phyloP scores from a whole-genome alignment of 306 rosid species.

The Pyrus bretschneideri region DNA sequence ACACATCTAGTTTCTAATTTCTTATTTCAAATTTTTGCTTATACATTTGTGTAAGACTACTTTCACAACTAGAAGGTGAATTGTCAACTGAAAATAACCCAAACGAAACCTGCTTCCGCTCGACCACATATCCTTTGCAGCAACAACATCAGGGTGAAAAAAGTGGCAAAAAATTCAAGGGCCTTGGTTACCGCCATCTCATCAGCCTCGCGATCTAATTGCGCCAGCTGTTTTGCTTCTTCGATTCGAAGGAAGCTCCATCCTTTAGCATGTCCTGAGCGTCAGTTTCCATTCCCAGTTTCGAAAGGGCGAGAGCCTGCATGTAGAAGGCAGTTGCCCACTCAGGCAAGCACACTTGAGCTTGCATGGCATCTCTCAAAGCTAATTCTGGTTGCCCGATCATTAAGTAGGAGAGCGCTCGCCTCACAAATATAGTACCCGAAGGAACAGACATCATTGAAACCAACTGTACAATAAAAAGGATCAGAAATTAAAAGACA shows the following conservation, averaged over 20 bases:
- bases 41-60: not conserved
- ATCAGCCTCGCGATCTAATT: not conserved
- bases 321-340: constrained; percentile 92
- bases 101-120: not conserved
- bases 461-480: constrained; percentile 45
- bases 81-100: not conserved
- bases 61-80: not conserved
- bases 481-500: not conserved
- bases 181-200: not conserved
- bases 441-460: constrained; percentile 75
- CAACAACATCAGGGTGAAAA: not conserved
- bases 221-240: constrained; percentile 85
- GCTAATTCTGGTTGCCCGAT: constrained; percentile 75
- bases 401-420: constrained; percentile 78
- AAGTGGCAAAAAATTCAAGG: not conserved
- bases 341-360: constrained; percentile 85
- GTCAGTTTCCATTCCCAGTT: constrained; percentile 91
- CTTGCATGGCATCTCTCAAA: constrained; percentile 83
- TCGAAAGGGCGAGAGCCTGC: constrained; percentile 87
- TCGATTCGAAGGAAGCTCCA: constrained; percentile 72
- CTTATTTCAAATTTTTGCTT: not conserved
- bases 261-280: constrained; percentile 92
- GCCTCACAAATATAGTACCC: constrained; percentile 68
- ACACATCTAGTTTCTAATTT: not conserved
- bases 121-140: not conserved